These are phyloP conservation scores for Russula brevipes DNA, from an alignment of 768 basidiomycete genomes.

Conservation along the genomic window DNA sequence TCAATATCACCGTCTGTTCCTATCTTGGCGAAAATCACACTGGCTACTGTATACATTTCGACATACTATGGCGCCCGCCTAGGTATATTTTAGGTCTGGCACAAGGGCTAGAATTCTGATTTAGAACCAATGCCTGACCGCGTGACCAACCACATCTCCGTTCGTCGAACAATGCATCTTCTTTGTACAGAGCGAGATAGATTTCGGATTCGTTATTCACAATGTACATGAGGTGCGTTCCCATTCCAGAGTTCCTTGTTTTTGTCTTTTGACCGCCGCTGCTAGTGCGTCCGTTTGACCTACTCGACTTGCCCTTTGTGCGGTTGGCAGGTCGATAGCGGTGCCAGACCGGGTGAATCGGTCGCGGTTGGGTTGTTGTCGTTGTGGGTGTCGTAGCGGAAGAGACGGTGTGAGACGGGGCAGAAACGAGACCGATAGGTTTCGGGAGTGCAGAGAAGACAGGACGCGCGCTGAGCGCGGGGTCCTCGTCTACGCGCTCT, in stretches of 20 bases:
- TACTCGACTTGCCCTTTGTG: constrained; percentile 10
- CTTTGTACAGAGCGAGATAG: too few species aligned
- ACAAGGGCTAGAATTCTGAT: too few species aligned
- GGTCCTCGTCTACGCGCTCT: constrained; percentile 24
- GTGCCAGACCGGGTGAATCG: constrained; percentile 2
- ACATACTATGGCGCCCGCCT: too few species aligned
- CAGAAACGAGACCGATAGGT: constrained; percentile 1
- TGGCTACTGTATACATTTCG: too few species aligned
- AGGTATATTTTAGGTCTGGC: too few species aligned
- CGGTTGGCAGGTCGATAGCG: neutral
- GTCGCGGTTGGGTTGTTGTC: neutral
- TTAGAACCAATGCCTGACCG: too few species aligned
- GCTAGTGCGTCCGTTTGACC: constrained; percentile 18
- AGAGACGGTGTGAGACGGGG: constrained; percentile 14
- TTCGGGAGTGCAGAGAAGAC: constrained; percentile 7
- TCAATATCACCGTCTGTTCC: too few species aligned
- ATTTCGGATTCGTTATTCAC: too few species aligned
- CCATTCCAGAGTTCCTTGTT: constrained; percentile 15
- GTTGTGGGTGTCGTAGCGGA: constrained; percentile 15
- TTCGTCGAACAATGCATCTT: too few species aligned
- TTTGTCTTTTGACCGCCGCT: constrained; percentile 21
- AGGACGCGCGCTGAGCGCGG: constrained; percentile 19
- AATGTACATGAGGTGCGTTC: neutral
- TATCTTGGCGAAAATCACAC: too few species aligned
- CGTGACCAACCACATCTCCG: too few species aligned